Evolutionary conservation across 1,139 yeast genomes (phyloP).

Genomic region (Zygosaccharomyces sapae): DNA sequence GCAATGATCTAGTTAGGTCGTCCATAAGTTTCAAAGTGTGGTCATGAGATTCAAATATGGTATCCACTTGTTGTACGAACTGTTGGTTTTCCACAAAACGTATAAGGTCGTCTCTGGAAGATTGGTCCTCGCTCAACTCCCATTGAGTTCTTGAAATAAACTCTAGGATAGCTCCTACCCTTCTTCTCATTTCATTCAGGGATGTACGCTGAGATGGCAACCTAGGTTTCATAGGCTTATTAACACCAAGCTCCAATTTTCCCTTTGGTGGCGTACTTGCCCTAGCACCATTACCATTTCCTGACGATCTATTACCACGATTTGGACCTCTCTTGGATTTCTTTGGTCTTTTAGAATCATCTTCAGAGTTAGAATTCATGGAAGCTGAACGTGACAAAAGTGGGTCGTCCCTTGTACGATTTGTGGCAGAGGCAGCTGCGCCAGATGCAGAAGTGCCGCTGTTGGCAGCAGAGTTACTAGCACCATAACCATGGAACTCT

Average conservation of each 20-base stretch:
- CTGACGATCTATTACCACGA: slow-evolving; percentile 16
- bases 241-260: slow-evolving; percentile 39
- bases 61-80: slow-evolving; percentile 36
- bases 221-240: slow-evolving; percentile 76
- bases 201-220: slow-evolving; percentile 71
- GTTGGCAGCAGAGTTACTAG: background rate
- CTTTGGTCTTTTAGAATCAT: slow-evolving; percentile 14
- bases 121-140: slow-evolving; percentile 70
- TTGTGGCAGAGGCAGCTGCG: background rate
- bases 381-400: slow-evolving; percentile 11
- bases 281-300: slow-evolving; percentile 11
- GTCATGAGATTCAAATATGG: slow-evolving; percentile 47
- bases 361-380: slow-evolving; percentile 16
- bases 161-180: slow-evolving; percentile 87
- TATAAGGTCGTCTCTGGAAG: slow-evolving; percentile 49
- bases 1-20: slow-evolving; percentile 58
- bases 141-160: slow-evolving; percentile 81
- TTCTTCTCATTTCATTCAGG: slow-evolving; percentile 74
- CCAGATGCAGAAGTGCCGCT: slow-evolving; percentile 1
- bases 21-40: slow-evolving; percentile 66
- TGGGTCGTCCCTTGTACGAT: slow-evolving; percentile 1
- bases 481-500: background rate
- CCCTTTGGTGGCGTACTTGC: slow-evolving; percentile 2
- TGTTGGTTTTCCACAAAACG: slow-evolving; percentile 43
- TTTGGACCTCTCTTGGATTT: slow-evolving; percentile 10